Conservation (phyloP, 2,329 filamentous ascomycete genomes). For the Alternaria triticina region DNA sequence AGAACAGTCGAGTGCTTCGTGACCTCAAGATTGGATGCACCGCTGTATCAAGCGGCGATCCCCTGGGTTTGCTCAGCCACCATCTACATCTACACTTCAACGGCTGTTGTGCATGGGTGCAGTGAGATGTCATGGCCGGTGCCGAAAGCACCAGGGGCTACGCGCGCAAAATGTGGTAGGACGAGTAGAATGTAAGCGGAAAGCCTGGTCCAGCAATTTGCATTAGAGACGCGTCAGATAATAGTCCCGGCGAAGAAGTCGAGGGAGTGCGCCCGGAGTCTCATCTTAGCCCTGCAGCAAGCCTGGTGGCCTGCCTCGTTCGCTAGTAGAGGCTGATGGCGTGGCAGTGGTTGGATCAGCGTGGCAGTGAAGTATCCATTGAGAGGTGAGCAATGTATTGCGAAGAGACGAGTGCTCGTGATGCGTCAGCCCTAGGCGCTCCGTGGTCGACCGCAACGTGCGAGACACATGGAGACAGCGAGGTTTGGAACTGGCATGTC, state of each 20-base stretch:
- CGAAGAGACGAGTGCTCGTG: constrained; percentile 28
- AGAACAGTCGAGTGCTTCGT: constrained; percentile 39
- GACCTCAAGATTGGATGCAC: constrained; percentile 35
- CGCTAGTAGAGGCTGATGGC: constrained; percentile 17
- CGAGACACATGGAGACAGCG: constrained; percentile 41
- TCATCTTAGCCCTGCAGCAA: constrained; percentile 37
- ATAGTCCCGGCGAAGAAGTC: constrained; percentile 30
- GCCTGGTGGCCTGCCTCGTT: constrained; percentile 24
- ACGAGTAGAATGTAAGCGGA: constrained; percentile 31
- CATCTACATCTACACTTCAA: constrained; percentile 43
- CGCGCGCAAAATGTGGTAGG: constrained; percentile 30
- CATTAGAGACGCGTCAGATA: constrained; percentile 42
- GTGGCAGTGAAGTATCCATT: constrained; percentile 22
- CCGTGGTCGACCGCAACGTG: constrained; percentile 43
- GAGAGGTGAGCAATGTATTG: constrained; percentile 45
- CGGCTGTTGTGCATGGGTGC: constrained; percentile 43
- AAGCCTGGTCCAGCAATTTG: constrained; percentile 35
- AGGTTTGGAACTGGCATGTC: constrained; percentile 34
- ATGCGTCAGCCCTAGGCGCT: constrained; percentile 36
- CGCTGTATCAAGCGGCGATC: constrained; percentile 28
- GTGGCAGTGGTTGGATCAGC: constrained; percentile 24
- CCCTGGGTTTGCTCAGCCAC: constrained; percentile 43
- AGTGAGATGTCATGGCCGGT: constrained; percentile 37
- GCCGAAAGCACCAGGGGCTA: constrained; percentile 25
- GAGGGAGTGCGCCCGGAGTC: constrained; percentile 26